Evolutionary conservation across 495 filamentous ascomycete genomes (phyloP), one percentile per base, ranked within the genome.

Genomic region (Penicillium ucsense): DNA sequence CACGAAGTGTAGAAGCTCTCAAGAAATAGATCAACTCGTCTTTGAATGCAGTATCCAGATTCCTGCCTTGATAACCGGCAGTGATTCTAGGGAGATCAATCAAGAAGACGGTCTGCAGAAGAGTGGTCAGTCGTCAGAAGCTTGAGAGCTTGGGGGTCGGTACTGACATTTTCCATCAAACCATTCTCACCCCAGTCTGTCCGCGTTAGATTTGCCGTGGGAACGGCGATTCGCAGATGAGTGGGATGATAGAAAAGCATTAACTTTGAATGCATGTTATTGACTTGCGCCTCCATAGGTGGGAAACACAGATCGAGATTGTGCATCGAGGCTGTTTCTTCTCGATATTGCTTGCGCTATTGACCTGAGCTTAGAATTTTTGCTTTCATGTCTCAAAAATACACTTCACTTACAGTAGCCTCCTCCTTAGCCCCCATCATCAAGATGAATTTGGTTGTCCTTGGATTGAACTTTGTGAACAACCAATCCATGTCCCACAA

Each of bases 211-310:
- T 95, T 95, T 1, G 86, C 89, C 6, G 78, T 89, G 0, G 89
- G 89, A 0, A 95, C 75, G 0, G 77, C 89, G 7, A 95, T 74
- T 0, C 89, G 76, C 3, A 94, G 57, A 56, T 89, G 79, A 0
- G 49, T 56, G 0, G 73, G 69, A 50, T 88, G 82, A 53, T 86
- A 89, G 1, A 95, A 72, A 1, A 95, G 70, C 76, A 88, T 86
- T 8, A 95, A 64, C 55, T 95, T 95, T 4, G 87, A 92, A 56
- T 95, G 89, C 89, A 94, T 95, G 53, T 73, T 80, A 40, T 73
- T 76, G 1, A 80, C 63, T 42, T 81, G 73, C 1, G 77, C 76
- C 5, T 75, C 67, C 81, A 87, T 86, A 41, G 74, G 78, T 5
- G 92, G 92, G 48, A 94, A 94, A 55, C 86, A 90, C 33, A 91